Percentiles rank a stretch among this genome's conserved stretches.
These are phyloP conservation scores for Inga oerstediana DNA, from an alignment of 306 rosid species.

Conservation along the genomic window DNA sequence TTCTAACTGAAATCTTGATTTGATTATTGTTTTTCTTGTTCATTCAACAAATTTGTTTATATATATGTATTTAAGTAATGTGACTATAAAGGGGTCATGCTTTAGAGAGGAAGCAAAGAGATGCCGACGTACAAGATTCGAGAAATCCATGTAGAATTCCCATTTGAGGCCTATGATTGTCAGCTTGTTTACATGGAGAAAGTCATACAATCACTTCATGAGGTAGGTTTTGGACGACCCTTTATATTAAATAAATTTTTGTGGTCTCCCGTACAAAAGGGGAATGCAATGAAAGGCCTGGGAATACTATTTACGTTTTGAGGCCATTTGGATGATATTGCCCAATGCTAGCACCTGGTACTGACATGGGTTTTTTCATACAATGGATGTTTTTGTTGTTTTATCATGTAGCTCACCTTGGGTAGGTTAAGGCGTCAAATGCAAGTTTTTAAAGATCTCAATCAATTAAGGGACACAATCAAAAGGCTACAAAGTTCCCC, in stretches of 20 bases:
- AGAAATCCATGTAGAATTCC: slow-evolving; percentile 86
- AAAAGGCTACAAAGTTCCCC: not conserved
- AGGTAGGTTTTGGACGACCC: slow-evolving; percentile 44
- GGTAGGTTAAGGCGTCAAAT: not conserved
- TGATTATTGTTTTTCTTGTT: not conserved
- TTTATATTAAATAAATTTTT: not conserved
- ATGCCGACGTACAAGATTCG: slow-evolving; percentile 86
- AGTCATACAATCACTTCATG: slow-evolving; percentile 85
- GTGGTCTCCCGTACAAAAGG: not conserved
- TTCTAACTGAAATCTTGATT: too few relatives aligned
- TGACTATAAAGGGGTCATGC: too few relatives aligned
- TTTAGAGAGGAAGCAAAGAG: slow-evolving; percentile 12
- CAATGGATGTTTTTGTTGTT: not conserved
- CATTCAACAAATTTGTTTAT: too few relatives aligned
- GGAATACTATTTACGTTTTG: not conserved
- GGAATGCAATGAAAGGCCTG: not conserved
- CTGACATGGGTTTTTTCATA: too few relatives aligned
- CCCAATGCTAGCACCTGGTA: not conserved
- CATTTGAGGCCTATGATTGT: slow-evolving; percentile 87
- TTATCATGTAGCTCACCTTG: not conserved
- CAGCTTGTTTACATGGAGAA: slow-evolving; percentile 95
- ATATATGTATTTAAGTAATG: not conserved
- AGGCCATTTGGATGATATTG: not conserved
- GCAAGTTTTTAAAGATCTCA: not conserved
- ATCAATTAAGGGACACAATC: not conserved